These are phyloP conservation scores for Sanghuangporus weigelae DNA, from an alignment of 1,284 basidiomycete species.

Conservation along the genomic window DNA sequence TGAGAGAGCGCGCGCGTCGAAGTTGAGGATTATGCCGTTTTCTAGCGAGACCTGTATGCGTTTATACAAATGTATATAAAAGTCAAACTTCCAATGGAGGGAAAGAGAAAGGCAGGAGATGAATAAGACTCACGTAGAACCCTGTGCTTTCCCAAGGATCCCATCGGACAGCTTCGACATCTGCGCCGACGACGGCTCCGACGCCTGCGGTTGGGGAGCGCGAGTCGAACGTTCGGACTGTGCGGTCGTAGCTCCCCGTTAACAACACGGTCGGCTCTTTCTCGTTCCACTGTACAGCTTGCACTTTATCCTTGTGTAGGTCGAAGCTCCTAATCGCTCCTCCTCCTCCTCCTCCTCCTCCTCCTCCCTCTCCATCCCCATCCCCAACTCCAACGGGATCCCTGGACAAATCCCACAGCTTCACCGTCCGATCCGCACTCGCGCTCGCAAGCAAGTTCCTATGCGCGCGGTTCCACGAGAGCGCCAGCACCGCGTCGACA, in stretches of 20 bases:
- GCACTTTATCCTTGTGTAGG: conserved; percentile 95
- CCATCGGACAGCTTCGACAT: conserved; percentile 94
- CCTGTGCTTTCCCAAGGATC: conserved; percentile 88
- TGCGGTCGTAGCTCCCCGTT: conserved; percentile 92
- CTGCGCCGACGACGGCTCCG: conserved; percentile 75
- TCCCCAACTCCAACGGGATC: conserved; percentile 37
- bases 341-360: conserved; percentile 32
- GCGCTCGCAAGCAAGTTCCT: conserved; percentile 90
- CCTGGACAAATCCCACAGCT: conserved; percentile 92
- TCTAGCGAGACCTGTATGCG: conserved; percentile 77
- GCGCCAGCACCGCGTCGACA: conserved; percentile 87
- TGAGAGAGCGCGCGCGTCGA: conserved; percentile 82
- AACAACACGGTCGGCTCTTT: conserved; percentile 84
- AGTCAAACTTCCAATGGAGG: too few relatives aligned
- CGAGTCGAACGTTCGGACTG: conserved; percentile 90
- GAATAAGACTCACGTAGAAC: conserved; percentile 70
- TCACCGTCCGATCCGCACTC: conserved; percentile 93
- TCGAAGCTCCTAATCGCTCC: conserved; percentile 82
- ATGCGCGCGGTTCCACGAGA: conserved; percentile 90
- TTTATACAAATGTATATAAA: background rate
- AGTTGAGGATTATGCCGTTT: conserved; percentile 88
- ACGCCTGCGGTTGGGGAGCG: conserved; percentile 78
- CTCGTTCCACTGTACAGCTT: conserved; percentile 94
- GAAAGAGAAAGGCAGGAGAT: too few relatives aligned
- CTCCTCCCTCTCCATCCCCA: background rate